phyloP scores from a whole-genome alignment of 164 flowering plant species.

The Piper longum region DNA sequence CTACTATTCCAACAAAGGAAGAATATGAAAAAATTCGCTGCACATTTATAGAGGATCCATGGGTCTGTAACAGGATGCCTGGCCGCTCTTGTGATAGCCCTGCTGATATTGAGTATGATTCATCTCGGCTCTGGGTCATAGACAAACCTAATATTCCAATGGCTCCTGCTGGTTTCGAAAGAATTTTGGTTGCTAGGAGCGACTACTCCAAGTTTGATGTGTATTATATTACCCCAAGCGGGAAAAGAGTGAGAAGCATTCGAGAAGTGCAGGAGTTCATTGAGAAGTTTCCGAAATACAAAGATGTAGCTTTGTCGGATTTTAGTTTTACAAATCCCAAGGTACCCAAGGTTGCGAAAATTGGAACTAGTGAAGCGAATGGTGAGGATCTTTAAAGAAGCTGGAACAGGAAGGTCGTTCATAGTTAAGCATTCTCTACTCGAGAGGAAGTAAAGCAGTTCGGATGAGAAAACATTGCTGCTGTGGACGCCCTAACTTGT shows the following conservation, averaged over 20 bases:
- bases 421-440: no score
- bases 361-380: slow-evolving; percentile 14
- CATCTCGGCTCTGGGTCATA: slow-evolving; percentile 51
- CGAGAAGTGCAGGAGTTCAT: slow-evolving; percentile 37
- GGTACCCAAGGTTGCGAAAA: slow-evolving; percentile 53
- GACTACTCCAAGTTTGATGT: slow-evolving; percentile 60
- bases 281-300: slow-evolving; percentile 33
- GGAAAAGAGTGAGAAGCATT: slow-evolving; percentile 42
- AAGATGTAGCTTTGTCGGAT: slow-evolving; percentile 18
- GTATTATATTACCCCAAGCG: slow-evolving; percentile 41
- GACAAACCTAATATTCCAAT: slow-evolving; percentile 73
- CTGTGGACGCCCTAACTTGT: no score
- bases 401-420: background rate
- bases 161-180: slow-evolving; percentile 58
- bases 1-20: slow-evolving; percentile 44
- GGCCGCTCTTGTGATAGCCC: slow-evolving; percentile 51
- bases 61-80: slow-evolving; percentile 30
- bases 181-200: slow-evolving; percentile 38
- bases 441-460: no score
- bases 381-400: background rate
- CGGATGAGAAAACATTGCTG: no score
- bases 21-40: slow-evolving; percentile 66
- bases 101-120: slow-evolving; percentile 57
- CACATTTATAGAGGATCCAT: slow-evolving; percentile 41
- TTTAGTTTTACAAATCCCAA: slow-evolving; percentile 54